Conservation (phyloP, 2,329 filamentous ascomycete genomes). For the Corniculantispora saksenae region DNA sequence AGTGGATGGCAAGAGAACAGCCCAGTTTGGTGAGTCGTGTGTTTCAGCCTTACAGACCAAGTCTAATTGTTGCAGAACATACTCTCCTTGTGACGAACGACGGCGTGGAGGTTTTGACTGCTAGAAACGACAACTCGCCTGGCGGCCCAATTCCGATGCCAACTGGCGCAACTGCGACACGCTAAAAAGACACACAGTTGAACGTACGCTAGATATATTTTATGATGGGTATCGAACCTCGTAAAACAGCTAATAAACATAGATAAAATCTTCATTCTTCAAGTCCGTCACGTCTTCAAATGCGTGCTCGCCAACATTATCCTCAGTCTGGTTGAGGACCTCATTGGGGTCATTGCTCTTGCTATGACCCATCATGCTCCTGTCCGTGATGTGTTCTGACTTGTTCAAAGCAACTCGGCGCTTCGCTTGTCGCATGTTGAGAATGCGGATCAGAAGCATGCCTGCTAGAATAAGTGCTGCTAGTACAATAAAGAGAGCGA, state of each 20-base stretch:
- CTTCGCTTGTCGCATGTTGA: slow-evolving; percentile 51
- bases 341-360: slow-evolving; percentile 32
- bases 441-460: slow-evolving; percentile 41
- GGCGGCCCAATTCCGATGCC: slow-evolving; percentile 70
- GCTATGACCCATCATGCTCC: slow-evolving; percentile 47
- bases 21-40: slow-evolving; percentile 76
- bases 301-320: slow-evolving; percentile 41
- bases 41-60: neutral
- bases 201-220: neutral
- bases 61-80: slow-evolving; percentile 59
- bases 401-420: slow-evolving; percentile 37
- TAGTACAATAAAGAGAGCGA: slow-evolving; percentile 60
- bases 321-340: slow-evolving; percentile 23
- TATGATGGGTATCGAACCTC: neutral
- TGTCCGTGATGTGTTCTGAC: slow-evolving; percentile 54
- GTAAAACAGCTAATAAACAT: slow-evolving; percentile 42
- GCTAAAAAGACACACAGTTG: neutral
- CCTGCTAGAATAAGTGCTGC: slow-evolving; percentile 44
- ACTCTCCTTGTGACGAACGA: slow-evolving; percentile 81
- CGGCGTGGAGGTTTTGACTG: slow-evolving; percentile 80
- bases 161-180: slow-evolving; percentile 11
- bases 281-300: slow-evolving; percentile 55
- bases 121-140: slow-evolving; percentile 69
- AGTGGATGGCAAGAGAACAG: slow-evolving; percentile 82
- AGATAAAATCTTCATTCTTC: slow-evolving; percentile 63